phyloP scores from a whole-genome alignment of 441 rosid genomes.

The Dalechampia spathulata region DNA sequence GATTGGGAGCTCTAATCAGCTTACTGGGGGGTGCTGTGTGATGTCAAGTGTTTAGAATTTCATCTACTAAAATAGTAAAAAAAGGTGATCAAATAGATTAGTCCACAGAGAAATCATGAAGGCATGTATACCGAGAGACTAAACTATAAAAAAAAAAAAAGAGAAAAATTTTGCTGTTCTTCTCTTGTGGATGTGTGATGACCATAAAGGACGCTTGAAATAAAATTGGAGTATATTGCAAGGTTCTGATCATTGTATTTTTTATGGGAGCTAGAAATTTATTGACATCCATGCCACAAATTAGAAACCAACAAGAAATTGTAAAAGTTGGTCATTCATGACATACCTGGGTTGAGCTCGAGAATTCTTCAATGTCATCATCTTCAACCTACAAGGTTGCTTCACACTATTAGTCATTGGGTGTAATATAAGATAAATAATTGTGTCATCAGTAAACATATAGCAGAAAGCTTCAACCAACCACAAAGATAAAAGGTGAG shows the following conservation, averaged over 20 bases:
- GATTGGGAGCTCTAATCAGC: too few relatives aligned
- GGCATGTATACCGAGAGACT: neutral
- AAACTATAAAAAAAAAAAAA: neutral
- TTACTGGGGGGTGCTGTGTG: too few relatives aligned
- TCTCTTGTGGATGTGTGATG: neutral
- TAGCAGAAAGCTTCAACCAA: neutral
- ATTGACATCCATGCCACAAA: neutral
- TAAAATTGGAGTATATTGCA: neutral
- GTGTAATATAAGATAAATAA: neutral
- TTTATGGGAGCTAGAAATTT: neutral
- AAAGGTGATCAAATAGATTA: too few relatives aligned
- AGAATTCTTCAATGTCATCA: conserved; percentile 43
- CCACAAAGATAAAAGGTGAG: neutral
- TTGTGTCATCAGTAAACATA: neutral
- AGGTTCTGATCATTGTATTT: neutral
- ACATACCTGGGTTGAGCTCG: conserved; percentile 42
- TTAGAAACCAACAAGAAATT: neutral
- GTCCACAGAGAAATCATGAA: neutral
- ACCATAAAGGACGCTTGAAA: too few relatives aligned
- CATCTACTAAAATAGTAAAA: too few relatives aligned
- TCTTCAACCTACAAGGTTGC: conserved; percentile 34
- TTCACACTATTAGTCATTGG: conserved; percentile 3
- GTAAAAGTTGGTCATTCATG: neutral
- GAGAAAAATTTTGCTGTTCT: neutral
- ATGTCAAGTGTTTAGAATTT: too few relatives aligned